These are phyloP conservation scores for Neoconidiobolus thromboides DNA, from an alignment of 371 early-diverging fungal genomes.

Conservation along the genomic window DNA sequence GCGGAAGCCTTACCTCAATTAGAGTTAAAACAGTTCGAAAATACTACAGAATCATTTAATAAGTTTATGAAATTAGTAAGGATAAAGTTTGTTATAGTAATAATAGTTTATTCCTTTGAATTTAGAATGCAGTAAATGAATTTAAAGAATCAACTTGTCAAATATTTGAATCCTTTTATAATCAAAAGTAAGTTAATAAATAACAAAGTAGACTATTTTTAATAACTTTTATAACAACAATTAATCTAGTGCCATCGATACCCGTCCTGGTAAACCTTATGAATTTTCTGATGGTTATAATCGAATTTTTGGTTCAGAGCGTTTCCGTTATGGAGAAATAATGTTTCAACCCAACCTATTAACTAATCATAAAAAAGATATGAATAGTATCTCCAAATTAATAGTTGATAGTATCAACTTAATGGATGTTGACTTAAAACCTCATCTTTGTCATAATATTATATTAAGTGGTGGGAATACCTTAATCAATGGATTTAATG, in stretches of 20 bases:
- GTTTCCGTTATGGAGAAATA: conserved; percentile 71
- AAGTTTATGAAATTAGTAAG: conserved; percentile 37
- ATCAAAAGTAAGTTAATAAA: conserved; percentile 32
- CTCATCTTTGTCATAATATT: conserved; percentile 54
- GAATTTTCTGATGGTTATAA: conserved; percentile 95
- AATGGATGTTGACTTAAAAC: conserved; percentile 78
- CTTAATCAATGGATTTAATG: conserved; percentile 67
- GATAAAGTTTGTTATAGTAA: background rate
- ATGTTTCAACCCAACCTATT: conserved; percentile 54
- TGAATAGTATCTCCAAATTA: conserved; percentile 1
- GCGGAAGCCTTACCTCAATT: conserved; percentile 40
- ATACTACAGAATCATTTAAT: conserved; percentile 44
- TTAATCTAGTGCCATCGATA: conserved; percentile 21
- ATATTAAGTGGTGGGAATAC: conserved; percentile 83
- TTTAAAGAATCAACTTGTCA: conserved; percentile 86
- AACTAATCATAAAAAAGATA: conserved; percentile 1
- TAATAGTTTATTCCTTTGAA: background rate
- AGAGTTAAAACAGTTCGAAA: conserved; percentile 26
- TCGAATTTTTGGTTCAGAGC: conserved; percentile 50
- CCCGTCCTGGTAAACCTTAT: conserved; percentile 53
- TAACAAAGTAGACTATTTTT: background rate
- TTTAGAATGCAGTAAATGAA: conserved; percentile 49
- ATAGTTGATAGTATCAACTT: conserved; percentile 18
- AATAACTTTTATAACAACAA: background rate
- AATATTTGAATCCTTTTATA: conserved; percentile 48